phyloP scores from a whole-genome alignment of 345 rosid species.

The Iberis pinnata region DNA sequence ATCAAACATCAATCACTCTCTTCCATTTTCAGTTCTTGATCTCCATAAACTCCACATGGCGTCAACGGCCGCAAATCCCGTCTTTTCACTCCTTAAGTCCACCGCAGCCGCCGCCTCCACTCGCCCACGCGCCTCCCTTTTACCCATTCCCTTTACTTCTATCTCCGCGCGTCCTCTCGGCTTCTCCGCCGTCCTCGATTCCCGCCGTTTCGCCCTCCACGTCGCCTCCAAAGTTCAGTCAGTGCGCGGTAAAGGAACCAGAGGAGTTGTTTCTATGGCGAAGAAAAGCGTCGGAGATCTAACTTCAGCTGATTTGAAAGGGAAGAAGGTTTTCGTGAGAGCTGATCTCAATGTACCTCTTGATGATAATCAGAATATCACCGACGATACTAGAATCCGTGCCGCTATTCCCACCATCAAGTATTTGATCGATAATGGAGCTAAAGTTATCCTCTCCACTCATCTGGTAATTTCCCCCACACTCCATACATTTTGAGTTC shows the following conservation, averaged over 20 bases:
- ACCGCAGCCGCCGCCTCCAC: slow-evolving; percentile 31
- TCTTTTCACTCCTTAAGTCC: slow-evolving; percentile 54
- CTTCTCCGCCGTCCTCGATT: slow-evolving; percentile 51
- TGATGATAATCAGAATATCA: slow-evolving; percentile 76
- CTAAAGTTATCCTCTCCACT: slow-evolving; percentile 86
- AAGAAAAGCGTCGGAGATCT: slow-evolving; percentile 90
- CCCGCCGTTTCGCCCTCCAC: slow-evolving; percentile 37
- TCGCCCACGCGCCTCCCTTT: slow-evolving; percentile 35
- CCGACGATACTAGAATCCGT: slow-evolving; percentile 83
- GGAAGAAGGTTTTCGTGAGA: slow-evolving; percentile 84
- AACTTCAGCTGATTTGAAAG: slow-evolving; percentile 60
- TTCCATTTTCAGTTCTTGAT: background rate
- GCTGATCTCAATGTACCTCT: slow-evolving; percentile 90
- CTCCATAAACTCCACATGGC: slow-evolving; percentile 38
- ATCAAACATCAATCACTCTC: slow-evolving; percentile 23
- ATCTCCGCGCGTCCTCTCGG: slow-evolving; percentile 41
- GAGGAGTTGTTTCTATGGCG: slow-evolving; percentile 58
- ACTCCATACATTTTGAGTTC: background rate
- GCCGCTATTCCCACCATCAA: slow-evolving; percentile 92
- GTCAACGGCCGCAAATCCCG: slow-evolving; percentile 54
- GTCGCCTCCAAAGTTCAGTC: slow-evolving; percentile 38
- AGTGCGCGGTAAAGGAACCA: slow-evolving; percentile 29
- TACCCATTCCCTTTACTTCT: slow-evolving; percentile 35
- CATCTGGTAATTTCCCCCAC: slow-evolving; percentile 51
- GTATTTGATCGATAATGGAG: slow-evolving; percentile 75